Base-by-base conservation (phyloP, 2,329 filamentous ascomycete genomes). In the Paramyrothecium roridum region DNA sequence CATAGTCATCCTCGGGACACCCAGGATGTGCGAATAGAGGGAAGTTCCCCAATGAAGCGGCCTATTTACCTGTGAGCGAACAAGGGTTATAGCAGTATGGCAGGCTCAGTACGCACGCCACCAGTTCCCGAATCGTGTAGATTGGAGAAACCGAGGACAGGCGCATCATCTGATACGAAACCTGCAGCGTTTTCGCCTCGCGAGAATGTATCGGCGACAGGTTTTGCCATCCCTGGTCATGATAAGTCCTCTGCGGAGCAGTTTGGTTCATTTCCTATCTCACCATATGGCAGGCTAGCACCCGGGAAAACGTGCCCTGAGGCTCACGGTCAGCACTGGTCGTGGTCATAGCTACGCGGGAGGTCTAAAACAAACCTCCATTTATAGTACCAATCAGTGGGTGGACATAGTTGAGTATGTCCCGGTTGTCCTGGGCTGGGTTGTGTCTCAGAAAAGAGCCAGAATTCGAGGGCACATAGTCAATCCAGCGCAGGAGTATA, bases 301-400 rank as follows among this genome's bases (percentile, higher is more conserved):
- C 80, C 80, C 3, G 80, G 76, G 54, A 82, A 83, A 8, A 83
- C 80, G 72, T 83, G 59, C 12, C 59, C 59, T 61, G 6, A n/a
- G 19, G 19, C 37, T 21, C 30, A 3, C 22, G 21, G 19, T 46
- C 34, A 49, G 33, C 20, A 21, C 26, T 7, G 20, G 19, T 8
- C 16, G 13, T 3, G 10, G 7, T 33, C 26, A 17, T 13, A 19
- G n/a, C n/a, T n/a, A n/a, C n/a, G n/a, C n/a, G n/a, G n/a, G n/a
- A n/a, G n/a, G n/a, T n/a, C n/a, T n/a, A n/a, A n/a, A n/a, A 19
- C 43, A 21, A 16, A 78, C 80, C 81, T 69, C 83, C 83, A 64
- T 83, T 82, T 26, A 73, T 72, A 1, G 83, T 84, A 6, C 84
- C 84, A 61, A 87, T 85, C 16, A 87, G 68, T 3, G 83, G 83